Evolutionary conservation across 257 asterid genomes (phyloP).

Genomic region (Ophiorrhiza pumila): DNA sequence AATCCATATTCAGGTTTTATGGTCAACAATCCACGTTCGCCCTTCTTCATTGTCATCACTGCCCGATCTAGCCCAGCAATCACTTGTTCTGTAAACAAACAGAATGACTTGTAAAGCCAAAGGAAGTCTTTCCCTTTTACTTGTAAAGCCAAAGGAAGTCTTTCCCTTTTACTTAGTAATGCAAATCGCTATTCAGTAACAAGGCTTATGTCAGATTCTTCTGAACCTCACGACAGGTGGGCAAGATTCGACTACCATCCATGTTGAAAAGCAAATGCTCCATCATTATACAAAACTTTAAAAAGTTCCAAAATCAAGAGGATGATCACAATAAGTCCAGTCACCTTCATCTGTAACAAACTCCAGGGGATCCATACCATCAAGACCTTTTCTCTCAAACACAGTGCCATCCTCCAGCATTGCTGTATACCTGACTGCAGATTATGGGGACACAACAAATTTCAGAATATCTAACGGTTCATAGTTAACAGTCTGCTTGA

Average conservation of each 20-base stretch:
- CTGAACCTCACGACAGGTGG: not conserved
- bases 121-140: not conserved
- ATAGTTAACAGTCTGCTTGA: not conserved
- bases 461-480: constrained; percentile 11
- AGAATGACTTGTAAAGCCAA: constrained; percentile 6
- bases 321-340: constrained; percentile 9
- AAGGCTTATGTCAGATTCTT: not conserved
- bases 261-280: not conserved
- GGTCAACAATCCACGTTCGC: constrained; percentile 51
- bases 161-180: no score
- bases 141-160: no score
- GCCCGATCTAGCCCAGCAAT: constrained; percentile 64
- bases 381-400: constrained; percentile 58
- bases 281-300: not conserved
- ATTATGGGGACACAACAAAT: constrained; percentile 12
- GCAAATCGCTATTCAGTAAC: no score
- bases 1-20: constrained; percentile 57
- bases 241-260: not conserved
- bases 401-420: constrained; percentile 62
- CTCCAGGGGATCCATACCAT: constrained; percentile 41
- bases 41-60: constrained; percentile 59
- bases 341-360: constrained; percentile 71
- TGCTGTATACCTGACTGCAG: constrained; percentile 59
- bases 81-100: constrained; percentile 50
- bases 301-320: not conserved